These are phyloP conservation scores for Arthrobotrys musiformis DNA, from an alignment of 2,329 filamentous ascomycete species.

Conservation along the genomic window DNA sequence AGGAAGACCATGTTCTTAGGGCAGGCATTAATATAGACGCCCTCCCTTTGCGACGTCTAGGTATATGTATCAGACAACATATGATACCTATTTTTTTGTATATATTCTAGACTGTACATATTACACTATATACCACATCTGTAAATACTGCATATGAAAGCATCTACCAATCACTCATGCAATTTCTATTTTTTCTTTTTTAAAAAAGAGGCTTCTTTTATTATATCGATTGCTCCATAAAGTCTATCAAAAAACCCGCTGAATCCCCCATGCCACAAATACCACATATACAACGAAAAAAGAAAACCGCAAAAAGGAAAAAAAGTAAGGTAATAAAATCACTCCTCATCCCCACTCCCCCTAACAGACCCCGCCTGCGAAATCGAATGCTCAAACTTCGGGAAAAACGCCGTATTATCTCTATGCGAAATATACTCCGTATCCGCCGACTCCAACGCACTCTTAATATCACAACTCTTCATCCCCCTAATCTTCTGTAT, in stretches of 20 bases:
- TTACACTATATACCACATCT: slow-evolving; percentile 1
- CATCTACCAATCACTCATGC: too few relatives aligned
- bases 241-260: slow-evolving; percentile 3
- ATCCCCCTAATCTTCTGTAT: slow-evolving; percentile 85
- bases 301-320: neutral
- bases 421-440: slow-evolving; percentile 56
- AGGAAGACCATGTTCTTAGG: slow-evolving; percentile 57
- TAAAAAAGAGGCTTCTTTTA: neutral
- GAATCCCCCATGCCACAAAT: neutral
- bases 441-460: slow-evolving; percentile 83
- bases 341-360: neutral
- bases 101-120: neutral
- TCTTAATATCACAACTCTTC: slow-evolving; percentile 82
- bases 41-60: too few relatives aligned
- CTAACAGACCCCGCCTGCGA: neutral
- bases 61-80: too few relatives aligned
- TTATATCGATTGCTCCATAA: neutral
- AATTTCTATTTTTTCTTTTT: too few relatives aligned
- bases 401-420: slow-evolving; percentile 59
- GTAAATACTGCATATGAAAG: slow-evolving; percentile 15
- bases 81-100: neutral
- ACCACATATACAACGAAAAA: neutral
- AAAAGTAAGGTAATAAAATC: neutral
- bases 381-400: slow-evolving; percentile 33
- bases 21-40: slow-evolving; percentile 38